Conservation (phyloP, 2,329 filamentous ascomycete species). For the Diaporthe caulivora region DNA sequence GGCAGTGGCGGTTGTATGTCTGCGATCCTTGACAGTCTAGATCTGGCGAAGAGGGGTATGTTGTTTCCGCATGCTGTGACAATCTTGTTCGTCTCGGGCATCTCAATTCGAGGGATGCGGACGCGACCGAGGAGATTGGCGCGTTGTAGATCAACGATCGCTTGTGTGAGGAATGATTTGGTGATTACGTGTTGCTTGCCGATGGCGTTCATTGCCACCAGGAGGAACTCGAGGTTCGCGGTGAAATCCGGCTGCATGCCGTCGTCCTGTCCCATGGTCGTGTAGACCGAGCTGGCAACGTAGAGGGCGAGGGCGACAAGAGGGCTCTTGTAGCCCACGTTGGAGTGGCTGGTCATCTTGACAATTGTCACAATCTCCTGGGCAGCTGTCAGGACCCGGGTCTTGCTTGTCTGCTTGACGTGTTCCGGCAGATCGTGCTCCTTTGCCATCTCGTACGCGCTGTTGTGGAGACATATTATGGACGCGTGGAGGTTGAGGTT, state of each 20-base stretch:
- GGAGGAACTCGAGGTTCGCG: slow-evolving; percentile 77
- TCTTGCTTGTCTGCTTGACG: slow-evolving; percentile 78
- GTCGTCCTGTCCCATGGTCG: slow-evolving; percentile 80
- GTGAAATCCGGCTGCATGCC: slow-evolving; percentile 62
- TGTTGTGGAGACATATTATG: slow-evolving; percentile 89
- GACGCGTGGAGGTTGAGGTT: slow-evolving; percentile 93
- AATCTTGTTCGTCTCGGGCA: slow-evolving; percentile 44
- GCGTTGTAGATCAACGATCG: slow-evolving; percentile 82
- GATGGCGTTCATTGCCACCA: slow-evolving; percentile 83
- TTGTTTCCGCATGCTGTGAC: slow-evolving; percentile 46
- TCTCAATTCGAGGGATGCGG: slow-evolving; percentile 40
- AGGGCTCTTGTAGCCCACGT: slow-evolving; percentile 76
- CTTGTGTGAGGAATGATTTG: slow-evolving; percentile 85
- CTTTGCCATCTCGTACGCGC: slow-evolving; percentile 86
- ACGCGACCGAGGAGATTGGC: slow-evolving; percentile 22
- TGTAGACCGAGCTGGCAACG: slow-evolving; percentile 85
- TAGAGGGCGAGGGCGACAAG: slow-evolving; percentile 88
- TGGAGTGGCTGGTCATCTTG: slow-evolving; percentile 80
- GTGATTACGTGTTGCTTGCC: slow-evolving; percentile 81
- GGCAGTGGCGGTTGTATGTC: slow-evolving; percentile 57
- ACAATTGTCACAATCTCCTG: slow-evolving; percentile 88
- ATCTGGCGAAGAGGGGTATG: slow-evolving; percentile 63
- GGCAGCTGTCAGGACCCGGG: slow-evolving; percentile 82
- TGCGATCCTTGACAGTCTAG: slow-evolving; percentile 56
- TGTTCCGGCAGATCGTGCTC: slow-evolving; percentile 74